phyloP scores from a whole-genome alignment of 805 yeast species.

The Zygoascus bituminiphila region DNA sequence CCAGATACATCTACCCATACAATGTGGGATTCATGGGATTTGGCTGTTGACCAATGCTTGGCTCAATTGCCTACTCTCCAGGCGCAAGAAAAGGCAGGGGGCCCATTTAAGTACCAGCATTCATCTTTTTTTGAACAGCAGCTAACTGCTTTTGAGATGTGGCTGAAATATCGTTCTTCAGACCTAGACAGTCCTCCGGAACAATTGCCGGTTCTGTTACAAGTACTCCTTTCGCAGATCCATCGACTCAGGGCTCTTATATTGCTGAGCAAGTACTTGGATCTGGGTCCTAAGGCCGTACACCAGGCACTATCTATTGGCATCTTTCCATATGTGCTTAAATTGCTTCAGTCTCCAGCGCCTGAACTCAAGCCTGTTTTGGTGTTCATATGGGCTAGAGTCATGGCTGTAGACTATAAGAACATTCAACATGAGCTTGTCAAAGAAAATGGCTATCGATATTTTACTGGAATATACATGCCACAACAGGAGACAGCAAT shows the following conservation, averaged over 20 bases:
- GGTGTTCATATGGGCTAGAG: constrained; percentile 95
- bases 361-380: constrained; percentile 89
- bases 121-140: constrained; percentile 95
- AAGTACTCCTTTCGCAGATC: constrained; percentile 86
- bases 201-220: constrained; percentile 88
- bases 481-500: constrained; percentile 24
- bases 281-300: constrained; percentile 97
- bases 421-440: constrained; percentile 87
- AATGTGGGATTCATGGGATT: constrained; percentile 98
- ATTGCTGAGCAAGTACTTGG: constrained; percentile 74
- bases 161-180: constrained; percentile 81
- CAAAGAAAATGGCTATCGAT: constrained; percentile 83
- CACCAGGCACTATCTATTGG: constrained; percentile 88
- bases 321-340: constrained; percentile 88
- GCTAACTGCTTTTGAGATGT: constrained; percentile 89
- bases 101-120: constrained; percentile 60
- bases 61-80: constrained; percentile 36
- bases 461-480: constrained; percentile 73
- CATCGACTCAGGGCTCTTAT: constrained; percentile 87
- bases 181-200: constrained; percentile 84
- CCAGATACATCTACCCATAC: constrained; percentile 81
- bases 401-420: constrained; percentile 88
- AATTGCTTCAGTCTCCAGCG: constrained; percentile 87
- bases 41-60: constrained; percentile 90
- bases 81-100: constrained; percentile 25